These are phyloP conservation scores for Botrytis medusae DNA, from an alignment of 2,329 filamentous ascomycete species.

Conservation along the genomic window DNA sequence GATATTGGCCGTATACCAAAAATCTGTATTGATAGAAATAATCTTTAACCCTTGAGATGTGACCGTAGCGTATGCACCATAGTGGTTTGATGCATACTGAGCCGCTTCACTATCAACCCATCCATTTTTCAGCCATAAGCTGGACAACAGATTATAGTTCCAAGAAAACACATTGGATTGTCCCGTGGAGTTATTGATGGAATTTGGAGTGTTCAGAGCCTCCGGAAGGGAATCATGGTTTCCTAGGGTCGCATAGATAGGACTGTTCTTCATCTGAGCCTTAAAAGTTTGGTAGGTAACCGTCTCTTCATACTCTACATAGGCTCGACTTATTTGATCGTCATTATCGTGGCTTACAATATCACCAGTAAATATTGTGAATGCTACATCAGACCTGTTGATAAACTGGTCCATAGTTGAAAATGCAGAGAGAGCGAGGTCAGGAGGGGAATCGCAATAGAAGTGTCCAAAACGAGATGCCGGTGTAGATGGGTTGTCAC, in stretches of 20 bases:
- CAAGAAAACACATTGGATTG: conserved; percentile 22
- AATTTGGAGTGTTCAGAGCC: conserved; percentile 10
- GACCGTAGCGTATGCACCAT: conserved; percentile 27
- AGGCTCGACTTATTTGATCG: conserved; percentile 34
- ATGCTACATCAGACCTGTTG: conserved; percentile 27
- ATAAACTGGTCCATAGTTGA: conserved; percentile 24
- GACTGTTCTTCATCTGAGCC: conserved; percentile 31
- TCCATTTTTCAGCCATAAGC: conserved; percentile 29
- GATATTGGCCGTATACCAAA: conserved; percentile 36
- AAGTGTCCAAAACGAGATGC: conserved; percentile 21
- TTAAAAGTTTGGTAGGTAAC: conserved; percentile 36
- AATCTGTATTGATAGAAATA: conserved; percentile 37
- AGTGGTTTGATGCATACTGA: conserved; percentile 33
- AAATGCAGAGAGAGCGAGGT: conserved; percentile 23
- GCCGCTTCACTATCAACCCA: conserved; percentile 34
- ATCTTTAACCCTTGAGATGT: conserved; percentile 29
- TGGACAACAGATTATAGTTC: conserved; percentile 23
- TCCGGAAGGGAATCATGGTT: conserved; percentile 33
- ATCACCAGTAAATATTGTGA: conserved; percentile 39
- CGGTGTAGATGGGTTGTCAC: conserved; percentile 7
- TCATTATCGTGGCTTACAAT: conserved; percentile 37
- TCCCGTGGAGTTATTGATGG: conserved; percentile 11
- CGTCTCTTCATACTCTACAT: conserved; percentile 37
- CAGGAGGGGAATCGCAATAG: conserved; percentile 23
- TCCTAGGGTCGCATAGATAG: conserved; percentile 37